These are phyloP conservation scores for Tolypocladium album DNA, from an alignment of 2,329 filamentous ascomycete species.

Conservation along the genomic window DNA sequence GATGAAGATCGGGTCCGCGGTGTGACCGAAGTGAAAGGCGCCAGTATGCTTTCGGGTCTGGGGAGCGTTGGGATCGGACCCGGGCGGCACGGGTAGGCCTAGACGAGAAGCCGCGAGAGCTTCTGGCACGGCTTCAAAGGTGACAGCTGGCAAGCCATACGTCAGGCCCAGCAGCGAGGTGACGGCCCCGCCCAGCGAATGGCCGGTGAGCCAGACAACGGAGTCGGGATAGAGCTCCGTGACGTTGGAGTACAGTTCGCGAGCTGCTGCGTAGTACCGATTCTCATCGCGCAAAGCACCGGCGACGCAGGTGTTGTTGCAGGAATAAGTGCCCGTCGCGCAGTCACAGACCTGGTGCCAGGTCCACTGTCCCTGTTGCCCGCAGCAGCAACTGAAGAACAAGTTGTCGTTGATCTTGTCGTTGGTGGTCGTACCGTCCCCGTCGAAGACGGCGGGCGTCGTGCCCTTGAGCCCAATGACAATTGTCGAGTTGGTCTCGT, in stretches of 20 bases:
- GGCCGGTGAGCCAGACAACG: constrained; percentile 81
- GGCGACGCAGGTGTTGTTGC: constrained; percentile 83
- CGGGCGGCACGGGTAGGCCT: constrained; percentile 76
- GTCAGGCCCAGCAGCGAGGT: constrained; percentile 83
- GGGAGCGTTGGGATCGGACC: constrained; percentile 57
- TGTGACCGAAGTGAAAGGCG: constrained; percentile 86
- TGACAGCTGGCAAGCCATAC: constrained; percentile 82
- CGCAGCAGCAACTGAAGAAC: constrained; percentile 97
- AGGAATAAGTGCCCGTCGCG: constrained; percentile 74
- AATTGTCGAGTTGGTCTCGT: constrained; percentile 74
- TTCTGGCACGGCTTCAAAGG: constrained; percentile 88
- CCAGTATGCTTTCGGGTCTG: constrained; percentile 66
- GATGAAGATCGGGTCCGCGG: constrained; percentile 89
- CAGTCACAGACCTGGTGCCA: constrained; percentile 94
- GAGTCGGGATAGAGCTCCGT: constrained; percentile 78
- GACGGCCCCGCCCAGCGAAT: constrained; percentile 85
- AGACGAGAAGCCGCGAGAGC: constrained; percentile 76
- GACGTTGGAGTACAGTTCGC: constrained; percentile 86
- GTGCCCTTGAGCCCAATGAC: constrained; percentile 92
- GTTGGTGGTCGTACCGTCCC: constrained; percentile 92
- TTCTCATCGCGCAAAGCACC: constrained; percentile 70
- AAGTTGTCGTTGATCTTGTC: constrained; percentile 98
- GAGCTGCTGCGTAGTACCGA: constrained; percentile 80
- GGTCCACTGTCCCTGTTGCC: constrained; percentile 78
- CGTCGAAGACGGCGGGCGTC: constrained; percentile 82